These are phyloP conservation scores for Cryptococcus hybrid DNA, from an alignment of 1,284 basidiomycete species.

Conservation along the genomic window DNA sequence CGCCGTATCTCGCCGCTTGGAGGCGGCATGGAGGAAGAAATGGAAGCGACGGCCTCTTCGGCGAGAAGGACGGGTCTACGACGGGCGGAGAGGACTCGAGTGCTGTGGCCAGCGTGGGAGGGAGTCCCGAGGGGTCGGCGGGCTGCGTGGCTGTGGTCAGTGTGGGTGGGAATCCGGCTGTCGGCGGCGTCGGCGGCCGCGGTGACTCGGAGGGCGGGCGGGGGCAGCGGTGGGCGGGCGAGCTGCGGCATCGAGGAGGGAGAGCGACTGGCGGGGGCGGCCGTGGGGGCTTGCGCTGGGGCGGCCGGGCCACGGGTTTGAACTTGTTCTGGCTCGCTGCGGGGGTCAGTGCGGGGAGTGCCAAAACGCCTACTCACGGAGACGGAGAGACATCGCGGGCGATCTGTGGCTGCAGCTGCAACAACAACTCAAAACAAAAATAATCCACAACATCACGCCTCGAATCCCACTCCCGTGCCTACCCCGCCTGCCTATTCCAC, in stretches of 20 bases:
- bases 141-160: neutral
- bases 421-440: neutral
- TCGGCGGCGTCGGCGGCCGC: neutral
- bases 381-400: constrained; percentile 25
- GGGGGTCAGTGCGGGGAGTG: neutral
- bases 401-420: neutral
- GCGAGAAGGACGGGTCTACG: constrained; percentile 7
- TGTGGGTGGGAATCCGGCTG: neutral
- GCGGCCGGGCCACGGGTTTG: constrained; percentile 24
- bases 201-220: neutral
- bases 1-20: neutral
- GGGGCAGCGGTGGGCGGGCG: neutral
- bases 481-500: neutral
- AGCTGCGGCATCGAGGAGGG: neutral
- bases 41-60: constrained; percentile 8
- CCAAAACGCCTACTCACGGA: constrained; percentile 16
- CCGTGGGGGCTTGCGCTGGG: neutral
- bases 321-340: constrained; percentile 34
- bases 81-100: neutral
- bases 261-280: neutral
- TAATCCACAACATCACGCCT: neutral
- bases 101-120: neutral
- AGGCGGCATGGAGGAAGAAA: neutral
- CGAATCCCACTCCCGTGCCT: neutral
- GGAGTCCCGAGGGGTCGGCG: neutral